Conservation (phyloP, 164 flowering plant genomes). For the Kingdonia uniflora region DNA sequence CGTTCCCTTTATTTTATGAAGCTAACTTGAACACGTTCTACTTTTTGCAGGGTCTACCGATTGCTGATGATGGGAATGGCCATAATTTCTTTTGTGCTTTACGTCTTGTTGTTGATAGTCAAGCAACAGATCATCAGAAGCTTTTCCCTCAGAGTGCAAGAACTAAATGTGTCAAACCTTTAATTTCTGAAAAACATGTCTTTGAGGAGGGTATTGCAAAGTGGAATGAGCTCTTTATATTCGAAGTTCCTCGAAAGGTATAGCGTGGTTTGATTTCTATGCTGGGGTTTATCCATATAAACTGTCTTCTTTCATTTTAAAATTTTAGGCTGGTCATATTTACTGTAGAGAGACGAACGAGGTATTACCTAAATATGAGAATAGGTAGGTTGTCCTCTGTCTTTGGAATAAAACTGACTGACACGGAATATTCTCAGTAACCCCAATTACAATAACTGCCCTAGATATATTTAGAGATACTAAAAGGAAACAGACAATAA, state of each 20-base stretch:
- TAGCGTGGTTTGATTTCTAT: not conserved
- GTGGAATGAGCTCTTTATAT: slow-evolving; percentile 95
- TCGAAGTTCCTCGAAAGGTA: slow-evolving; percentile 93
- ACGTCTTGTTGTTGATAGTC: slow-evolving; percentile 77
- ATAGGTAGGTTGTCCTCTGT: too few species aligned
- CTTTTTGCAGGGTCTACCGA: slow-evolving; percentile 57
- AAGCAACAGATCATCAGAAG: slow-evolving; percentile 70
- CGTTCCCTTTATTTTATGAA: too few species aligned
- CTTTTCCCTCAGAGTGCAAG: slow-evolving; percentile 98
- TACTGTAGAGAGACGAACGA: too few species aligned
- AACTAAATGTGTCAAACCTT: slow-evolving; percentile 83
- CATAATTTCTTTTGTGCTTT: slow-evolving; percentile 87
- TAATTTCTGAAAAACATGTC: slow-evolving; percentile 19
- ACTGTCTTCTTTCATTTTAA: too few species aligned
- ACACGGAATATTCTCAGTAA: too few species aligned
- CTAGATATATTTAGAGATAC: too few species aligned
- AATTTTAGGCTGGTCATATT: too few species aligned
- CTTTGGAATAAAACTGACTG: too few species aligned
- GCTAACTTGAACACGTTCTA: not conserved
- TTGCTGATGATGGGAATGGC: slow-evolving; percentile 84
- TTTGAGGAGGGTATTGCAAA: slow-evolving; percentile 43
- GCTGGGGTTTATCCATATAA: too few species aligned
- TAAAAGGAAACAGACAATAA: too few species aligned
- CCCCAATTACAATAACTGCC: too few species aligned
- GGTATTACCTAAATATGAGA: too few species aligned